A percentile compares a stretch with the other conserved stretches of the same genome.
Conservation (phyloP, 2,329 filamentous ascomycete genomes). For the Paecilomyces niveus region DNA sequence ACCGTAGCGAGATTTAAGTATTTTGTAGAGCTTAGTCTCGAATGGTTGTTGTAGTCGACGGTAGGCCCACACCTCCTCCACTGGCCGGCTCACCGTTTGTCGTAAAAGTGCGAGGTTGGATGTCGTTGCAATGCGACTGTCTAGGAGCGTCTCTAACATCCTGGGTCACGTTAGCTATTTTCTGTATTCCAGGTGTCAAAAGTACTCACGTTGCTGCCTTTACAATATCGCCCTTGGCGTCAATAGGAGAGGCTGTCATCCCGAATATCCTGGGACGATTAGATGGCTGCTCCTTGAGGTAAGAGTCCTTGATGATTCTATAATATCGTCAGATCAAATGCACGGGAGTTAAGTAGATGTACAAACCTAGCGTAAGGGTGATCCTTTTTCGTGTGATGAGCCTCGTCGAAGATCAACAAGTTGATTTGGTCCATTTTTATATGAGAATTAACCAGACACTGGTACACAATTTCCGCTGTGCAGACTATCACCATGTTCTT, state of each 20-base stretch:
- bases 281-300: constrained; percentile 45
- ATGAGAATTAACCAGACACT: constrained; percentile 71
- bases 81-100: constrained; percentile 52
- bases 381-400: constrained; percentile 90
- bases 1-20: constrained; percentile 48
- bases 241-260: constrained; percentile 94
- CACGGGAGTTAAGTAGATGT: background rate
- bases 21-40: constrained; percentile 58
- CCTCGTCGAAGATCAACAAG: constrained; percentile 89
- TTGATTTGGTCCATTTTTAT: constrained; percentile 78
- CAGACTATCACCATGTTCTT: constrained; percentile 82
- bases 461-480: constrained; percentile 78
- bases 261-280: constrained; percentile 74
- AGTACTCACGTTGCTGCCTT: constrained; percentile 52
- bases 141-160: constrained; percentile 68
- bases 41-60: constrained; percentile 47
- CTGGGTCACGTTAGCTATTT: constrained; percentile 17
- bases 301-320: constrained; percentile 81
- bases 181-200: background rate
- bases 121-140: constrained; percentile 77
- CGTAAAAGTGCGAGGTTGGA: constrained; percentile 53
- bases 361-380: constrained; percentile 70
- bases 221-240: constrained; percentile 67
- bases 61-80: constrained; percentile 52
- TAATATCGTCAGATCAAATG: constrained; percentile 5